Evolutionary conservation across 495 filamentous ascomycete species (phyloP).

Genomic region (Elaphomyces granulatus): DNA sequence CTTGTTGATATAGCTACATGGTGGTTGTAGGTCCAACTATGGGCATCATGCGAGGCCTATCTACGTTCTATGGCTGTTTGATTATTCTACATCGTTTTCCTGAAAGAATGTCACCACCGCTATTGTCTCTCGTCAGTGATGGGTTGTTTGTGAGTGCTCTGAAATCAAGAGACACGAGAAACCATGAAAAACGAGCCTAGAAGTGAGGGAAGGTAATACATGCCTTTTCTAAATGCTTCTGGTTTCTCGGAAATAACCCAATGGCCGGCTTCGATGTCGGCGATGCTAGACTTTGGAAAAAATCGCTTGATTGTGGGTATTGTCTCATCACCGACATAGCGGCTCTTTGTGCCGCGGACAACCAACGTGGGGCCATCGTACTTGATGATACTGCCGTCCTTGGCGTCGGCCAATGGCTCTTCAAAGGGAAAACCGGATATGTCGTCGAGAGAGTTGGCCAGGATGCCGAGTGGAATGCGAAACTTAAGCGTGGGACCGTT

Average conservation of each 20-base stretch:
- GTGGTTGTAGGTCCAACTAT: no score
- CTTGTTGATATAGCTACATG: no score
- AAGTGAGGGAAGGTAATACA: slow-evolving; percentile 11
- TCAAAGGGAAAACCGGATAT: slow-evolving; percentile 79
- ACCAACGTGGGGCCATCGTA: slow-evolving; percentile 72
- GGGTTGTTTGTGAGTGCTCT: slow-evolving; percentile 6
- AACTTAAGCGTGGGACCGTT: slow-evolving; percentile 29
- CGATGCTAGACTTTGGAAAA: slow-evolving; percentile 68
- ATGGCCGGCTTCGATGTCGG: slow-evolving; percentile 78
- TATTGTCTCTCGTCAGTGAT: slow-evolving; percentile 12
- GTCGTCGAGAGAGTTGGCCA: slow-evolving; percentile 43
- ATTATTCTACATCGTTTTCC: slow-evolving; percentile 6
- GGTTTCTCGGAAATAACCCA: slow-evolving; percentile 94
- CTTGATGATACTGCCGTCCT: slow-evolving; percentile 33
- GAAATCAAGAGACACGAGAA: not conserved
- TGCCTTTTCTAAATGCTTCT: slow-evolving; percentile 69
- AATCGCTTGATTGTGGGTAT: slow-evolving; percentile 77
- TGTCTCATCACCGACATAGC: slow-evolving; percentile 78
- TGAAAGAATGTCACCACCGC: slow-evolving; percentile 29
- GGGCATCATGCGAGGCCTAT: no score
- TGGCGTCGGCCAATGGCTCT: no score
- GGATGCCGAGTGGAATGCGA: slow-evolving; percentile 45
- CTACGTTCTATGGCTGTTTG: no score
- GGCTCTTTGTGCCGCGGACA: slow-evolving; percentile 67
- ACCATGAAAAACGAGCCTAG: not conserved